Evolutionary conservation across 345 rosid genomes (phyloP).

Genomic region (Pistacia vera): DNA sequence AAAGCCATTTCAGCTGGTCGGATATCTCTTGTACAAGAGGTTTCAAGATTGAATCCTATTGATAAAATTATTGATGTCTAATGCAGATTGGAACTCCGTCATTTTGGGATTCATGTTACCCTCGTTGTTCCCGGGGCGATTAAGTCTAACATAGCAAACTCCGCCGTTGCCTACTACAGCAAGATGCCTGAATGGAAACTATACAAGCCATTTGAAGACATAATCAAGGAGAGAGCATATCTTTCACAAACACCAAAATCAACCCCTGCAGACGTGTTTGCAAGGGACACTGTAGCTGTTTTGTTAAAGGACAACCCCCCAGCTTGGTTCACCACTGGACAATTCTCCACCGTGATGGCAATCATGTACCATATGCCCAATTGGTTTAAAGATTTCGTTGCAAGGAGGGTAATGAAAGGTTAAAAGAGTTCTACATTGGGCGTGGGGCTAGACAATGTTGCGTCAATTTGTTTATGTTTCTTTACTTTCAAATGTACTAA

Average conservation of each 20-base stretch:
- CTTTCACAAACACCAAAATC: conserved; percentile 55
- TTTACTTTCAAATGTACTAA: background rate
- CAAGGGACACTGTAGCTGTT: conserved; percentile 57
- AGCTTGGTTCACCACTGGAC: conserved; percentile 77
- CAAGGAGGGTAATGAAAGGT: conserved; percentile 48
- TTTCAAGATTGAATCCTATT: too few species aligned
- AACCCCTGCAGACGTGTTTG: conserved; percentile 75
- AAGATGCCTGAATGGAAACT: conserved; percentile 82
- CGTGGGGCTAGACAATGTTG: too few species aligned
- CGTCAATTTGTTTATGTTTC: conserved; percentile 1
- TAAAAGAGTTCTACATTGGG: background rate
- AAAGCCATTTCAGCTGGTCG: too few species aligned
- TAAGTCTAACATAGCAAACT: conserved; percentile 74
- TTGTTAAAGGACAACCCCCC: conserved; percentile 70
- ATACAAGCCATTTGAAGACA: conserved; percentile 66
- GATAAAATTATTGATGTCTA: background rate
- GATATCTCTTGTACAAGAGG: too few species aligned
- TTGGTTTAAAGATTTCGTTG: conserved; percentile 54
- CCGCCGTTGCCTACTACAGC: conserved; percentile 54
- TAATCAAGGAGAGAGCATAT: conserved; percentile 54
- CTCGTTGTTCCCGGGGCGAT: conserved; percentile 81
- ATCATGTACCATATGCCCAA: conserved; percentile 73
- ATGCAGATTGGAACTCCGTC: conserved; percentile 76
- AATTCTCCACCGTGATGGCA: conserved; percentile 52
- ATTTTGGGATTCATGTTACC: conserved; percentile 70